phyloP scores from a whole-genome alignment of 1,284 basidiomycete genomes.

The Sporisorium sorghi region DNA sequence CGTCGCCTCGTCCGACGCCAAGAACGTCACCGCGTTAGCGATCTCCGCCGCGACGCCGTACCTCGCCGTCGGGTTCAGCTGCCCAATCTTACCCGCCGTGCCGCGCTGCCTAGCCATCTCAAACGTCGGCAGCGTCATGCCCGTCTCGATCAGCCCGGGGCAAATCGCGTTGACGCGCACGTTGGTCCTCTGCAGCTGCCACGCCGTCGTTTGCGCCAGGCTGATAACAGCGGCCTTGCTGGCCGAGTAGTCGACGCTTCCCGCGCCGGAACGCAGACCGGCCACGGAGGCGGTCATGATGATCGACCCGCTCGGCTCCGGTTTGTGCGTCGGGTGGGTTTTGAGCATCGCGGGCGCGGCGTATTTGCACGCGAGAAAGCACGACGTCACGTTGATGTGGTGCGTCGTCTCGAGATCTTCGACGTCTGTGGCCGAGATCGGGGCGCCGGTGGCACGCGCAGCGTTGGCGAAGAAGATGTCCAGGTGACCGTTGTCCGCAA shows the following conservation, averaged over 20 bases:
- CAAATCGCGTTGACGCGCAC: constrained; percentile 90
- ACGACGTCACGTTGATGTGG: constrained; percentile 85
- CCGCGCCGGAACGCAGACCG: constrained; percentile 85
- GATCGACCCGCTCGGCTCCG: constrained; percentile 81
- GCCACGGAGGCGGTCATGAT: constrained; percentile 93
- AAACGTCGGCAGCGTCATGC: constrained; percentile 82
- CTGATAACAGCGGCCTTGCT: constrained; percentile 74
- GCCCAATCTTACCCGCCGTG: constrained; percentile 80
- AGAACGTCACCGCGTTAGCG: constrained; percentile 83
- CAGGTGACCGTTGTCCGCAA: constrained; percentile 83
- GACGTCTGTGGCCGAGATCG: constrained; percentile 75
- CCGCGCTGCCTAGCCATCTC: constrained; percentile 81
- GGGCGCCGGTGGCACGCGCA: constrained; percentile 72
- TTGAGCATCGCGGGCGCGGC: constrained; percentile 83
- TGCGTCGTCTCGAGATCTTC: constrained; percentile 81
- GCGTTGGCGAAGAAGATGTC: constrained; percentile 93
- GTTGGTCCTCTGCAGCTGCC: constrained; percentile 83
- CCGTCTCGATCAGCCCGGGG: constrained; percentile 90
- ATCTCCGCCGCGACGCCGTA: constrained; percentile 73
- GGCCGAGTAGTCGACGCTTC: constrained; percentile 80
- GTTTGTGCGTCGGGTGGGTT: constrained; percentile 73
- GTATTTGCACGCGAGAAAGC: constrained; percentile 89
- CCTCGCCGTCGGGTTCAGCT: constrained; percentile 84
- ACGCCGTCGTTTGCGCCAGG: constrained; percentile 82
- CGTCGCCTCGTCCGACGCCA: constrained; percentile 87